Evolutionary conservation across 1,284 basidiomycete genomes (phyloP).

Genomic region (Athelia sp.): DNA sequence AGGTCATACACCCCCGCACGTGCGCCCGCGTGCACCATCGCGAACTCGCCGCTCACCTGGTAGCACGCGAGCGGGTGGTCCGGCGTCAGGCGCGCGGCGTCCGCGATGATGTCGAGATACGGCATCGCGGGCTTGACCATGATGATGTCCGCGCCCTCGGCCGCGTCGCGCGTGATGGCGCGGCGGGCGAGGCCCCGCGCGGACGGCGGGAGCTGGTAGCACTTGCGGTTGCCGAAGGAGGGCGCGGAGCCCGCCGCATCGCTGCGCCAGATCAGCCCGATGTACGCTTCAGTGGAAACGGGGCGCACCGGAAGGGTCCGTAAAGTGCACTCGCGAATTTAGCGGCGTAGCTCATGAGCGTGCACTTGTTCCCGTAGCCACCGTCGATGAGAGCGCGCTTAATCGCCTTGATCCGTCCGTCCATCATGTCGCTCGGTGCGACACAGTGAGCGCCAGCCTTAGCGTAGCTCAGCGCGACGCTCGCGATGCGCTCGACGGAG

Average conservation of each 20-base stretch:
- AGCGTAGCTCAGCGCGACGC: slow-evolving; percentile 93
- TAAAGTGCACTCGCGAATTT: slow-evolving; percentile 98
- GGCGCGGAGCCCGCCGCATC: slow-evolving; percentile 96
- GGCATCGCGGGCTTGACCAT: slow-evolving; percentile 98
- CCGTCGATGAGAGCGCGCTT: slow-evolving; percentile 81
- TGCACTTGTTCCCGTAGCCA: slow-evolving; percentile 82
- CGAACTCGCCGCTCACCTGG: slow-evolving; percentile 95
- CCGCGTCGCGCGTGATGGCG: slow-evolving; percentile 86
- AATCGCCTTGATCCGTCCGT: slow-evolving; percentile 89
- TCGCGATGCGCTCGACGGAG: slow-evolving; percentile 82
- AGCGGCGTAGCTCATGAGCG: slow-evolving; percentile 97
- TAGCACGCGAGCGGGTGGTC: slow-evolving; percentile 93
- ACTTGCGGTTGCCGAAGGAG: slow-evolving; percentile 92
- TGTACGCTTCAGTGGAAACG: background rate
- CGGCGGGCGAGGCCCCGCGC: slow-evolving; percentile 89
- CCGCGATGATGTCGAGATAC: slow-evolving; percentile 94
- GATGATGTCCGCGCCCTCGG: slow-evolving; percentile 97
- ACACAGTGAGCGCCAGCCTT: slow-evolving; percentile 95
- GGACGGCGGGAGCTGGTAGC: slow-evolving; percentile 92
- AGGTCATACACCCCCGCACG: slow-evolving; percentile 91
- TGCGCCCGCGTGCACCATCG: slow-evolving; percentile 95
- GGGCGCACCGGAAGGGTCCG: slow-evolving; percentile 86
- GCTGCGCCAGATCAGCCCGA: slow-evolving; percentile 33
- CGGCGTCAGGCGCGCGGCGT: slow-evolving; percentile 78
- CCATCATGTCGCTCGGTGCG: slow-evolving; percentile 99